These are phyloP conservation scores for Metarhizium robertsii DNA, from an alignment of 2,329 filamentous ascomycete genomes.

Conservation along the genomic window DNA sequence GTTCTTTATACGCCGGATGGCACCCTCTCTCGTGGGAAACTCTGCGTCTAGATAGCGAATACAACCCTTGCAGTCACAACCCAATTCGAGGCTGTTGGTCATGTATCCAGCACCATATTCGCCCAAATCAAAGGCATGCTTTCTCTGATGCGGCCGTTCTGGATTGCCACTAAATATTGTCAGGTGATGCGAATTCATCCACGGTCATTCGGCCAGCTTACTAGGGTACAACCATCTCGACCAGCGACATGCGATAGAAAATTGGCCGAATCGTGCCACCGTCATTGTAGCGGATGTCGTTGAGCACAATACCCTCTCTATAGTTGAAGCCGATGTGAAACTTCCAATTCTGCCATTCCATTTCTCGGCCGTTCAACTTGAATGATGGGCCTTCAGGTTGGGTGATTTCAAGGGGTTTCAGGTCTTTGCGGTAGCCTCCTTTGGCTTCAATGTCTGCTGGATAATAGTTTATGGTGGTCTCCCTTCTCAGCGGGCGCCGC, in stretches of 20 bases:
- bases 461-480: constrained; percentile 70
- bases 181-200: neutral
- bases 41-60: constrained; percentile 89
- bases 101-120: constrained; percentile 78
- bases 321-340: constrained; percentile 73
- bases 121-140: constrained; percentile 73
- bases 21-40: constrained; percentile 70
- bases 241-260: constrained; percentile 82
- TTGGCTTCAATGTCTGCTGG: constrained; percentile 61
- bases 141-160: constrained; percentile 69
- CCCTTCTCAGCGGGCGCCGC: constrained; percentile 65
- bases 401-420: constrained; percentile 82
- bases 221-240: constrained; percentile 92
- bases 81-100: constrained; percentile 67
- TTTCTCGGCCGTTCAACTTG: constrained; percentile 59
- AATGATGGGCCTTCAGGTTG: constrained; percentile 88
- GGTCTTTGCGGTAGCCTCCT: constrained; percentile 65
- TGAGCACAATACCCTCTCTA: constrained; percentile 58
- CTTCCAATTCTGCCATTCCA: constrained; percentile 91
- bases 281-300: constrained; percentile 85
- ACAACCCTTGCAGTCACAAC: constrained; percentile 79
- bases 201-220: constrained; percentile 16
- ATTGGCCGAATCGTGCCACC: constrained; percentile 66
- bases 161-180: constrained; percentile 51
- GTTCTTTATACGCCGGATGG: constrained; percentile 78